Base-by-base conservation (phyloP, 148 eudicot genomes). In the Rhododendron henanense region DNA sequence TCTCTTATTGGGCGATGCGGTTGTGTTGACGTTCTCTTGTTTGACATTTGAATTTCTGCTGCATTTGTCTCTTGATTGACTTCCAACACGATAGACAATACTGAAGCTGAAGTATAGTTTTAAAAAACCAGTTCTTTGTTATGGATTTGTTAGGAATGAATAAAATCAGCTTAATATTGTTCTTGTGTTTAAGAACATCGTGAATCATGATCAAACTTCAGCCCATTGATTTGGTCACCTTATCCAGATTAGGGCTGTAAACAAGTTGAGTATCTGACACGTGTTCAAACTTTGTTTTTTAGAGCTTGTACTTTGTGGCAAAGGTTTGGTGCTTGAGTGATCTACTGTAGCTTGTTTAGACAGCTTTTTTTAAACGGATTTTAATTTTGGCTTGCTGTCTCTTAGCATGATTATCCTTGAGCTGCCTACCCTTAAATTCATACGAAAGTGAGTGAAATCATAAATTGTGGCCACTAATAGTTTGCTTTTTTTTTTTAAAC, bases 1-100 rank as follows among this genome's bases (percentile, higher is more conserved):
- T 82, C 65, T 86, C 79, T 33, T 86, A 39, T 59, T 59, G 77
- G 18, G 67, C 25, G 16, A 83, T 87, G 53, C 48, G 69, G 50
- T 83, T 79, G 67, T 59, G 47, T 21, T 33, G 53, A 55, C 65
- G 83, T 61, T 84, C 83, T 47, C 47, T 45, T 44, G 59, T 41
- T 85, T 76, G 88, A 84, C 19, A 45, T 83, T 31, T 53, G 48
- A 33, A 71, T 48, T 28, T 14, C 76, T 61, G 76, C 55, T 57
- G 59, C 33, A 80, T 86, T 53, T 28, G 39, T 73, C 9, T 73
- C 18, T 28, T 67, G 10, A 45, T 83, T 50, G 44, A 84, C 65
- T 73, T 48, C 35, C 44, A 84, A 33, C 21, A 21, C 2, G 3
- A 19, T 11, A 19, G 45, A 51, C 85, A 33, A 47, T 50, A n/a